Evolutionary conservation across 169 alveolate species (phyloP).

Genomic region (Plasmodium reichenowi): DNA sequence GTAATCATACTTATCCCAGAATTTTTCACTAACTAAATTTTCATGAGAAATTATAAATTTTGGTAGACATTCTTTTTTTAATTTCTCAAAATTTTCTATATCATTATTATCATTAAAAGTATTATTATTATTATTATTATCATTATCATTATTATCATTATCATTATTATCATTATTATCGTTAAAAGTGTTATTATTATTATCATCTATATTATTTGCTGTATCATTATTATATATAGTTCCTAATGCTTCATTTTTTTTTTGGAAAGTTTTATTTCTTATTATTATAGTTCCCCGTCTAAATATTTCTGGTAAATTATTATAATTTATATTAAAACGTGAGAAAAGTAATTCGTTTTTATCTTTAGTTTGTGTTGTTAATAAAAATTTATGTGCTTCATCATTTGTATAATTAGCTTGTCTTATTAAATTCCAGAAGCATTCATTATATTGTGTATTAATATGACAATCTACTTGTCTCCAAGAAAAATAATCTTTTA

Average conservation of each 20-base stretch:
- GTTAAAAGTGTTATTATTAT: background rate
- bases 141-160: background rate
- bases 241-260: background rate
- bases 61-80: background rate
- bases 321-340: constrained; percentile 93
- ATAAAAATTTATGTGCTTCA: constrained; percentile 84
- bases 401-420: constrained; percentile 88
- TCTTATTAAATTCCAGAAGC: constrained; percentile 95
- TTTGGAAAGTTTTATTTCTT: constrained; percentile 12
- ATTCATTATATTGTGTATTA: constrained; percentile 95
- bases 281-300: constrained; percentile 51
- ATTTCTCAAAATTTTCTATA: background rate
- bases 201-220: background rate
- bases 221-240: background rate
- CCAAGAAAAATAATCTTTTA: constrained; percentile 93
- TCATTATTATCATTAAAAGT: background rate
- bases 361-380: constrained; percentile 89
- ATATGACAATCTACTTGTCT: constrained; percentile 96
- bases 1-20: constrained; percentile 43
- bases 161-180: background rate
- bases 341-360: constrained; percentile 93
- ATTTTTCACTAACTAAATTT: constrained; percentile 40
- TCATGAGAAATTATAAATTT: constrained; percentile 45
- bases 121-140: background rate
- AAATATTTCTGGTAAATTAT: constrained; percentile 83